Evolutionary conservation across 1,284 basidiomycete species (phyloP), one percentile per base, ranked within the genome.

Genomic region (Chalciporus sp.): DNA sequence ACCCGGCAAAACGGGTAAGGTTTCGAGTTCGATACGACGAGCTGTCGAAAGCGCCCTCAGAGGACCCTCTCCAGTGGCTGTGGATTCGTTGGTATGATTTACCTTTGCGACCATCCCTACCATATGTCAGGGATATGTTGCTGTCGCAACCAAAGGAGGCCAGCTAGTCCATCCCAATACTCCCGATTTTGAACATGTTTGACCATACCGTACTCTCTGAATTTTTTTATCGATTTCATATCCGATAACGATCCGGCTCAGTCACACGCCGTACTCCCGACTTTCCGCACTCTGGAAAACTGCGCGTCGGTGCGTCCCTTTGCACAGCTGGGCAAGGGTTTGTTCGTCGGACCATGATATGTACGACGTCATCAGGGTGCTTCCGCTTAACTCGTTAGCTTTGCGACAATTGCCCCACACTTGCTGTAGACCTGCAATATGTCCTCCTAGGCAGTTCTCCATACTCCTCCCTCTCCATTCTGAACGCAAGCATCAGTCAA

Each of bases 1-100:
- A 66, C 55, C 23, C 17, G 57, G 57, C 55, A 31, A 45, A 31
- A 31, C 46, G n/a, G 19, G 20, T 43, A 11, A 43, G 17, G n/a
- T 27, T 33, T 16, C 29, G 33, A 49, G 40, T 29, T 41, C 49
- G 45, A 49, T 33, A 26, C 45, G 33, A 49, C 19, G 10, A n/a
- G n/a, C 23, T 23, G 23, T 42, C 8, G 28, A 2, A 33, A 12
- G 10, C 12, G 11, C 14, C 12, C 12, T 33, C 31, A 33, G 31
- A 14, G 12, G 39, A 48, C 29, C 28, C 52, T 40, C 42, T 7
- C 35, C 46, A 40, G 59, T 66, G 61, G 61, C 61, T 62, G 64
- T 69, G 54, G 55, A 52, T 29, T 40, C 44, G 51, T 49, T 39
- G 26, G 42, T 16, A 49, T 55, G 66, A 68, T 67, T 63, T 63